phyloP scores from a whole-genome alignment of 2,329 filamentous ascomycete genomes.

The Ophiostoma tasmaniense region DNA sequence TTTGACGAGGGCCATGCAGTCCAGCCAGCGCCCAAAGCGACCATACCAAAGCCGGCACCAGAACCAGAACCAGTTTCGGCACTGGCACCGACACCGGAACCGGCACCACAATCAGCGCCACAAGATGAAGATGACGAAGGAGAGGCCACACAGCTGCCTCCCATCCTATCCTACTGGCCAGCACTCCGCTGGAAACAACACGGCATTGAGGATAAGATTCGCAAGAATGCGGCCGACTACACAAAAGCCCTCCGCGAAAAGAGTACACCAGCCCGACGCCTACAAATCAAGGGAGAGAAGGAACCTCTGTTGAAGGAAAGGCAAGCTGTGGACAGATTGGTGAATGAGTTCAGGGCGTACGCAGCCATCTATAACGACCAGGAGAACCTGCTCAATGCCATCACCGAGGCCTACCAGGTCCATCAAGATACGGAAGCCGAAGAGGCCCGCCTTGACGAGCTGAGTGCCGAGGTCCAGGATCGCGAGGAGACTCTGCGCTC shows the following conservation, averaged over 20 bases:
- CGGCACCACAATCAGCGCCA: background rate
- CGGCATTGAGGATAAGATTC: constrained; percentile 35
- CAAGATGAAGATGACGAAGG: constrained; percentile 5
- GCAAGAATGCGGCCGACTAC: constrained; percentile 42
- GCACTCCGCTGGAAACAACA: constrained; percentile 26
- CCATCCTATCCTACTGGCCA: constrained; percentile 18
- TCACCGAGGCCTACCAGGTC: constrained; percentile 43
- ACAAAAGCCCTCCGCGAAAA: constrained; percentile 39
- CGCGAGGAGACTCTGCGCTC: constrained; percentile 36
- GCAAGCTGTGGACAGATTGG: constrained; percentile 35
- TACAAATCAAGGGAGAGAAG: constrained; percentile 42
- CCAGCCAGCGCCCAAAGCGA: background rate
- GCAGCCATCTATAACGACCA: constrained; percentile 35
- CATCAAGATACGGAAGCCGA: constrained; percentile 44
- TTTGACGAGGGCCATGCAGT: background rate
- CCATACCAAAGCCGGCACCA: background rate
- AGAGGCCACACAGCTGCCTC: constrained; percentile 15
- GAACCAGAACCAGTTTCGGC: background rate
- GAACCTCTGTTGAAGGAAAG: constrained; percentile 40
- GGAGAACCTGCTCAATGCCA: constrained; percentile 38
- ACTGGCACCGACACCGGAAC: background rate
- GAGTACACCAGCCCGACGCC: constrained; percentile 37
- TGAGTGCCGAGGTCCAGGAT: constrained; percentile 37
- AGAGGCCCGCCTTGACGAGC: constrained; percentile 40
- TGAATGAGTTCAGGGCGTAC: constrained; percentile 35